Evolutionary conservation across 2,329 filamentous ascomycete species (phyloP).

Genomic region (Aspergillus piperis): DNA sequence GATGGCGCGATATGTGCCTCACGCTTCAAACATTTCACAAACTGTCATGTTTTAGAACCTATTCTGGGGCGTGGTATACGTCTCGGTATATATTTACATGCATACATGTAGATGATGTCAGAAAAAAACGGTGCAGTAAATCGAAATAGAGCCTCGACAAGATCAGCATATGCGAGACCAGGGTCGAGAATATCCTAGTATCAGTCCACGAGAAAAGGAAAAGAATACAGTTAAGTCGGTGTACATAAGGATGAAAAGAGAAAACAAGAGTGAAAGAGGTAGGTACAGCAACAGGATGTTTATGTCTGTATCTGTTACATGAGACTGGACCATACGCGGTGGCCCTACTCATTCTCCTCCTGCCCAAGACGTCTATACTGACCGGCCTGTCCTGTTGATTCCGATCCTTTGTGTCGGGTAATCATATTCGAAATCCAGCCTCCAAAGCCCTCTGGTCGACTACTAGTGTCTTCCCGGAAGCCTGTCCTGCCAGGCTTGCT

Average conservation of each 20-base stretch:
- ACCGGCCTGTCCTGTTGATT: slow-evolving; percentile 43
- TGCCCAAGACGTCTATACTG: slow-evolving; percentile 50
- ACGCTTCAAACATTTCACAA: too few species aligned
- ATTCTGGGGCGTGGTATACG: too few species aligned
- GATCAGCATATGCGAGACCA: background rate
- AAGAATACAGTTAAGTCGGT: background rate
- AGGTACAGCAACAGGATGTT: background rate
- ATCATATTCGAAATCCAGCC: slow-evolving; percentile 72
- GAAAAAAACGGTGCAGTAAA: too few species aligned
- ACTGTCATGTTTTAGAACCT: too few species aligned
- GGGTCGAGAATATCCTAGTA: background rate
- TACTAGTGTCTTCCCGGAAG: slow-evolving; percentile 35
- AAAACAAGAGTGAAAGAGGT: background rate
- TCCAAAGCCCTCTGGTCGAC: slow-evolving; percentile 59
- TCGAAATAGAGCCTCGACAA: background rate
- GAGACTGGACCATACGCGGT: background rate
- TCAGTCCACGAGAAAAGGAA: background rate
- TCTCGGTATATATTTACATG: too few species aligned
- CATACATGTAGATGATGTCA: too few species aligned
- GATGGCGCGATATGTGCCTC: too few species aligned
- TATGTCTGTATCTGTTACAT: background rate
- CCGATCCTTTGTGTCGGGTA: slow-evolving; percentile 48
- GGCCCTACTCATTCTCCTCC: slow-evolving; percentile 34
- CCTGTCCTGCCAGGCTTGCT: slow-evolving; percentile 49
- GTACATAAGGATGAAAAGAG: background rate